Evolutionary conservation across 2,329 filamentous ascomycete species (phyloP).

Genomic region (Endocalyx cinctus): DNA sequence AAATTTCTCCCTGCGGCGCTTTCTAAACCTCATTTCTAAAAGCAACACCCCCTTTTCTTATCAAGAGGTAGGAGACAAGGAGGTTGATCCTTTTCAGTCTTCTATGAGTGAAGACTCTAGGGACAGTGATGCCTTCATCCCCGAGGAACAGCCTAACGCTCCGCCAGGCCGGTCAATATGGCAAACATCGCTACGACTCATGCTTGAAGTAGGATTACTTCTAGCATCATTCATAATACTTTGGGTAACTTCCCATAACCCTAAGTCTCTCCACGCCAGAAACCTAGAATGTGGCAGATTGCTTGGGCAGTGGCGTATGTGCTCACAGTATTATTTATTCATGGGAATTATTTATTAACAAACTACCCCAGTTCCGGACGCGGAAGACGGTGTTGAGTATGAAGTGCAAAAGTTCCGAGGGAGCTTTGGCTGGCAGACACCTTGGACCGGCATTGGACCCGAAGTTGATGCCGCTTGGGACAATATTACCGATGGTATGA

Average conservation of each 20-base stretch:
- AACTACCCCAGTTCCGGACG: constrained; percentile 1
- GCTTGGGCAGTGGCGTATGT: constrained; percentile 3
- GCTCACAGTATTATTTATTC: background rate
- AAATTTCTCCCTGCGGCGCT: no score
- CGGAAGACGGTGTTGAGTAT: constrained; percentile 2
- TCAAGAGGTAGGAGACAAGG: no score
- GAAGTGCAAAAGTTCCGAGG: constrained; percentile 3
- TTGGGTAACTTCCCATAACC: background rate
- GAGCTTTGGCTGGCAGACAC: constrained; percentile 1
- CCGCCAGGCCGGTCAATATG: no score
- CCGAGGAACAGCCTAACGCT: no score
- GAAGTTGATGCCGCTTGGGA: constrained; percentile 4
- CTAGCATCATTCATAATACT: background rate
- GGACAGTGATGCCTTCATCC: no score
- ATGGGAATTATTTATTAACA: background rate
- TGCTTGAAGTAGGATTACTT: constrained; percentile 1
- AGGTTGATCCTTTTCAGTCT: no score
- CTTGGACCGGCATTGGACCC: constrained; percentile 2
- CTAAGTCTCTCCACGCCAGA: background rate
- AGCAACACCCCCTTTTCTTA: no score
- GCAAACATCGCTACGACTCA: no score
- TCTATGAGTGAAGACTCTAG: no score
- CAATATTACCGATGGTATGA: constrained; percentile 3
- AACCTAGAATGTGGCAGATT: constrained; percentile 3
- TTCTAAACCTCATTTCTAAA: no score